phyloP scores from a whole-genome alignment of 2,329 filamentous ascomycete genomes.

The Hypoxylon sp. region DNA sequence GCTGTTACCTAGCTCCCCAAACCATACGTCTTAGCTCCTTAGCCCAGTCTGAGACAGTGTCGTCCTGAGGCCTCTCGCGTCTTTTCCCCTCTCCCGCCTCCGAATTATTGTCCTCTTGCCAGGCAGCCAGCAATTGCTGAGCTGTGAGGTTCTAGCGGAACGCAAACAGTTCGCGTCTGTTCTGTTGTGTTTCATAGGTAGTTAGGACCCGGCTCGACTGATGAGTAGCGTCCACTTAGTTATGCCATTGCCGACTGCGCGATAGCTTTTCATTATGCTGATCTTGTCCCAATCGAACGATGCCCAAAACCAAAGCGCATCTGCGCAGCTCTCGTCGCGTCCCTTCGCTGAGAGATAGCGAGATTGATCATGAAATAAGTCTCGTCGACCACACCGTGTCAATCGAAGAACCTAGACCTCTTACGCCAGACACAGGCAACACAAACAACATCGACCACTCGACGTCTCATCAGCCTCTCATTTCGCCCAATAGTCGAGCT shows the following conservation, averaged over 20 bases:
- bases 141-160: constrained; percentile 18
- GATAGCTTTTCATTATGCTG: constrained; percentile 48
- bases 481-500: constrained; percentile 45
- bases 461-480: constrained; percentile 44
- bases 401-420: constrained; percentile 31
- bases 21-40: constrained; percentile 25
- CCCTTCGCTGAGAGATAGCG: constrained; percentile 68
- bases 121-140: constrained; percentile 7
- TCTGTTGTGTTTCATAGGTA: constrained; percentile 25
- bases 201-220: constrained; percentile 11
- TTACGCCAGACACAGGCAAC: constrained; percentile 39
- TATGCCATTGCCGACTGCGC: constrained; percentile 21
- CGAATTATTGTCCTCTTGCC: background rate
- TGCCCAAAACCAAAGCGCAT: constrained; percentile 57
- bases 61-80: constrained; percentile 9
- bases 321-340: constrained; percentile 69
- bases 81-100: constrained; percentile 9
- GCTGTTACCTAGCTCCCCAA: constrained; percentile 1
- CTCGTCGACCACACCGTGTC: constrained; percentile 71
- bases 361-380: constrained; percentile 80
- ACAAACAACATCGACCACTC: constrained; percentile 33
- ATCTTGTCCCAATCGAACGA: constrained; percentile 49
- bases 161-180: constrained; percentile 3
- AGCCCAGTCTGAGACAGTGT: constrained; percentile 18
- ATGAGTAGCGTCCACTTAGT: constrained; percentile 17